Conservation (phyloP, 2,329 filamentous ascomycete species). For the Passalora sequoiae region DNA sequence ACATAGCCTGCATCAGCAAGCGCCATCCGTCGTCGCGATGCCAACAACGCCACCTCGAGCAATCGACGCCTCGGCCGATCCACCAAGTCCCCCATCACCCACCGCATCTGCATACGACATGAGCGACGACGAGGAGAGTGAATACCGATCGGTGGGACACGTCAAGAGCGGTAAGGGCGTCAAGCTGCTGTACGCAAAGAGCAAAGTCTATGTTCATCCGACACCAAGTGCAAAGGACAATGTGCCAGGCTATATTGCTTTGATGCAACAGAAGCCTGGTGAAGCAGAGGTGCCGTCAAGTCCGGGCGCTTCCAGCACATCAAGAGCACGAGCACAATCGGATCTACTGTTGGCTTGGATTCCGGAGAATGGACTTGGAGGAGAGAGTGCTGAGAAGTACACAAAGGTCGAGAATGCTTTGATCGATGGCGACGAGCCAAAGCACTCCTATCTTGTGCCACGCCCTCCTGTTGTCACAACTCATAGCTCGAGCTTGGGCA, state of each 20-base stretch:
- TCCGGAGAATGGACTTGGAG: constrained; percentile 81
- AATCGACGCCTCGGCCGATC: constrained; percentile 12
- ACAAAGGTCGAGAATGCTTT: constrained; percentile 91
- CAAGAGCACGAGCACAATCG: constrained; percentile 57
- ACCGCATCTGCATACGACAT: constrained; percentile 88
- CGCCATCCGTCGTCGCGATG: constrained; percentile 9
- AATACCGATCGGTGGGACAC: constrained; percentile 89
- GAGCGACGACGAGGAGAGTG: constrained; percentile 93
- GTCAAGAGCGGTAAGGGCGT: constrained; percentile 63
- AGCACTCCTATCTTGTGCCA: constrained; percentile 84
- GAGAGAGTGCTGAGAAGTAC: constrained; percentile 74
- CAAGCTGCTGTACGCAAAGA: constrained; percentile 91
- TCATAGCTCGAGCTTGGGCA: constrained; percentile 64
- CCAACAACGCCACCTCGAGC: constrained; percentile 16
- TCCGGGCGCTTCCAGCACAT: constrained; percentile 15
- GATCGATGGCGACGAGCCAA: constrained; percentile 71
- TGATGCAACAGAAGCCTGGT: constrained; percentile 78
- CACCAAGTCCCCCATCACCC: constrained; percentile 57
- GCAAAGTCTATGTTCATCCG: constrained; percentile 98
- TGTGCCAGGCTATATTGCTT: constrained; percentile 85
- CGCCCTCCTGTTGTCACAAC: constrained; percentile 80
- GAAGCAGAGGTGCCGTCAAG: constrained; percentile 18
- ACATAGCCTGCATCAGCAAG: not conserved
- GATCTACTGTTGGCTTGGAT: constrained; percentile 86
- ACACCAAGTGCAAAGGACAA: constrained; percentile 93